Percentiles rank a stretch among this genome's conserved stretches.
These are phyloP conservation scores for Penicillium carneum DNA, from an alignment of 2,329 filamentous ascomycete genomes.

Conservation along the genomic window DNA sequence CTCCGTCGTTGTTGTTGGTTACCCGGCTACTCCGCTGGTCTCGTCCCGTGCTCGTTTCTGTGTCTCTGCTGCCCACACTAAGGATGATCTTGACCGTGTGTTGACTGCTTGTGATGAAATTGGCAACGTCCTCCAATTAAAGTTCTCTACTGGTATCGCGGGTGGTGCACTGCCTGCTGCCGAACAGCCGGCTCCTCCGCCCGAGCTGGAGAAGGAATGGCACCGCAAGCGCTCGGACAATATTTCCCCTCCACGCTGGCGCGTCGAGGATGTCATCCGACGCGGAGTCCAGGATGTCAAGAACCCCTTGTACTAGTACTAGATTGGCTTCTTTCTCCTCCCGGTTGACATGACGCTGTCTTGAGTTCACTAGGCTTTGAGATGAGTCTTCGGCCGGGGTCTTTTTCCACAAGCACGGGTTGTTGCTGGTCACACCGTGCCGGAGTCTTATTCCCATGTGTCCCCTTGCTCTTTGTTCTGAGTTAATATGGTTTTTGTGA, in stretches of 20 bases:
- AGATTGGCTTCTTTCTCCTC: conserved; percentile 38
- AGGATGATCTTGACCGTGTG: conserved; percentile 93
- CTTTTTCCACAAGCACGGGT: conserved; percentile 38
- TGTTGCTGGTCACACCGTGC: conserved; percentile 48
- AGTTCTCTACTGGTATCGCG: conserved; percentile 94
- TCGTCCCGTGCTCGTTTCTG: conserved; percentile 95
- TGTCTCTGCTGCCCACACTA: conserved; percentile 93
- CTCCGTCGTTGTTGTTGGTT: conserved; percentile 94
- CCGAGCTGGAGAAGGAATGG: conserved; percentile 76
- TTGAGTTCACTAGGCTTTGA: conserved; percentile 24
- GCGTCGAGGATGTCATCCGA: conserved; percentile 74
- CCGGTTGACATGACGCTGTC: conserved; percentile 27
- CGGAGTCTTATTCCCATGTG: conserved; percentile 28
- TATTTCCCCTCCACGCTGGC: conserved; percentile 77
- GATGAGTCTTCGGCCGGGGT: conserved; percentile 22
- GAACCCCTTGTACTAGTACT: conserved; percentile 72
- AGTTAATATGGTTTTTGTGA: conserved; percentile 19
- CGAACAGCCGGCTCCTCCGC: conserved; percentile 66
- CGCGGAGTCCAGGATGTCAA: conserved; percentile 79
- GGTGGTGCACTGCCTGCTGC: conserved; percentile 81
- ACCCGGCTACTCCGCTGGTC: conserved; percentile 93
- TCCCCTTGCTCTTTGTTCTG: conserved; percentile 17
- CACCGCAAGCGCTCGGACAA: conserved; percentile 60
- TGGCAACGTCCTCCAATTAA: conserved; percentile 88
- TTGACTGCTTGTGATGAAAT: conserved; percentile 90